Evolutionary conservation across 495 filamentous ascomycete genomes (phyloP), one percentile per base, ranked within the genome.

Genomic region (Trichoderma gamsii): DNA sequence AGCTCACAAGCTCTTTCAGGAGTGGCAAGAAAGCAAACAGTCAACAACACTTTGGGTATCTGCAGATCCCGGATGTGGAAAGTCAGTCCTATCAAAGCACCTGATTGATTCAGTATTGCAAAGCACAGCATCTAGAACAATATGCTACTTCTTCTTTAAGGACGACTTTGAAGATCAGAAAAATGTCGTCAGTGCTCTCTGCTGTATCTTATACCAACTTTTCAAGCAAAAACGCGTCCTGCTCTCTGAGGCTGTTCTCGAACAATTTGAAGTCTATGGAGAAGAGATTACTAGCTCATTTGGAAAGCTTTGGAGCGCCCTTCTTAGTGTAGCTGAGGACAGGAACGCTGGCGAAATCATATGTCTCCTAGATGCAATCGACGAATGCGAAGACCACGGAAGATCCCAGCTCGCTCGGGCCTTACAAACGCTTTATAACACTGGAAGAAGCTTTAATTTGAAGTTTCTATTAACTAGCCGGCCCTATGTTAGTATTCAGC

Each of bases 121-220:
- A n/a, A 71, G 32, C 12, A 75, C 70, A 0, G 46, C 66, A 35
- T 49, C 63, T 4, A 65, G 70, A 49, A 76, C 75, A 0, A 74
- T 69, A 6, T 84, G 82, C 66, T 85, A 83, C 71, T 87, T 86
- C 74, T 87, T 87, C 71, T 86, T 88, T 75, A 86, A 86, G 66
- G 83, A 86, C 44, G 80, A 81, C 68, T 77, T 77, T 49, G 71
- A 74, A 12, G 77, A 83, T 23, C 81, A 84, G 65, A 83, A 72
- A 61, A 81, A 64, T 8, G 64, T 73, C 6, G 65, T 69, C 15
- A 76, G 68, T 35, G 83, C 83, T 8, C 68, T 86, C 2, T 77
- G 76, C 23, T 76, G 77, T 18, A 70, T 87, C 13, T 69, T 86
- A 29, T 82, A 81, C 66, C 82, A 86, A 18, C 12, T 46, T 2